A percentile compares a stretch with the other conserved stretches of the same genome.
phyloP scores from a whole-genome alignment of 768 basidiomycete species.

The Strobilomyces echinocephalus region DNA sequence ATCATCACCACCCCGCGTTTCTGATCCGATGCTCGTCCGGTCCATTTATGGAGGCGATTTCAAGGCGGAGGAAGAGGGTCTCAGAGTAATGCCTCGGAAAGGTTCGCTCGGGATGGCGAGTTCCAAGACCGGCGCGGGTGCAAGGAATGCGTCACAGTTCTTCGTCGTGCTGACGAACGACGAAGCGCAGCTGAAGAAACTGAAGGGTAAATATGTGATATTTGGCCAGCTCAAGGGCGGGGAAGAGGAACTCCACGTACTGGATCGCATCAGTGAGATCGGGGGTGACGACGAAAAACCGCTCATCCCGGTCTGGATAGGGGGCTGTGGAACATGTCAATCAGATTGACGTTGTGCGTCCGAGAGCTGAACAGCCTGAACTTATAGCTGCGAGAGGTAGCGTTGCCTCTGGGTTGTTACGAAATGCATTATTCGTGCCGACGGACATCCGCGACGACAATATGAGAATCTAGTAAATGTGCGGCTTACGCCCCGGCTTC shows the following conservation, averaged over 20 bases:
- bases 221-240: constrained; percentile 38
- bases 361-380: neutral
- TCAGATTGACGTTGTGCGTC: neutral
- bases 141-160: constrained; percentile 44
- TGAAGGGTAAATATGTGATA: constrained; percentile 47
- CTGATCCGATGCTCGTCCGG: constrained; percentile 20
- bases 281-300: constrained; percentile 35
- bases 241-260: constrained; percentile 27
- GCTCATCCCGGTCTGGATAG: constrained; percentile 40
- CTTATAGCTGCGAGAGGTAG: neutral
- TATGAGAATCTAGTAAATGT: neutral
- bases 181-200: constrained; percentile 38
- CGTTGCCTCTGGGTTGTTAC: neutral
- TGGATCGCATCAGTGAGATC: constrained; percentile 32
- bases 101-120: constrained; percentile 53
- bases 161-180: constrained; percentile 45
- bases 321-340: constrained; percentile 32
- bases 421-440: neutral
- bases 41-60: constrained; percentile 47
- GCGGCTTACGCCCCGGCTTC: neutral
- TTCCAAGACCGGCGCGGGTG: constrained; percentile 40
- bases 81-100: constrained; percentile 36
- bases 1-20: neutral
- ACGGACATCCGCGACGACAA: neutral
- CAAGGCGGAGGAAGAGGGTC: constrained; percentile 48